phyloP scores from a whole-genome alignment of 805 yeast species.

The Wickerhamiella sergipiensis region DNA sequence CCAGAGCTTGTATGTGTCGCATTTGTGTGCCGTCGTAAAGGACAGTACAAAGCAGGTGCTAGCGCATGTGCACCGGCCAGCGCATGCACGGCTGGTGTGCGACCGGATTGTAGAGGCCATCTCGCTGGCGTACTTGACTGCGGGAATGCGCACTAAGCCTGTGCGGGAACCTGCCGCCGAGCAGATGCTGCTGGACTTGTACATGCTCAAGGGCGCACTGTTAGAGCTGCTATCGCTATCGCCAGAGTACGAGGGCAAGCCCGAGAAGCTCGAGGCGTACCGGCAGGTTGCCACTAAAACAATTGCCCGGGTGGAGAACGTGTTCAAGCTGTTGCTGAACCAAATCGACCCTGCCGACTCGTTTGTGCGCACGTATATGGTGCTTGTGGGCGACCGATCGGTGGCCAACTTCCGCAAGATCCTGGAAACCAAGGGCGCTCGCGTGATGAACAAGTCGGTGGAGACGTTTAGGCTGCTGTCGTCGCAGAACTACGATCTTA shows the following conservation, averaged over 20 bases:
- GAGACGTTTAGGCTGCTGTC: constrained; percentile 15
- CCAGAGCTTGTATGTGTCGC: constrained; percentile 55
- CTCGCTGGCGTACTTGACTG: constrained; percentile 38
- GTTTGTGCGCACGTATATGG: constrained; percentile 51
- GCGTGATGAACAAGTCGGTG: constrained; percentile 12
- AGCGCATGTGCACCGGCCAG: constrained; percentile 41
- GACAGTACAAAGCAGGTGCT: constrained; percentile 30
- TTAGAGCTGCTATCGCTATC: constrained; percentile 19
- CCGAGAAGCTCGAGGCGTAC: constrained; percentile 18
- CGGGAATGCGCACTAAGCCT: constrained; percentile 51
- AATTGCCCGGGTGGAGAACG: constrained; percentile 35
- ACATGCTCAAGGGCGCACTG: constrained; percentile 45
- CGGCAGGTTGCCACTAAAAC: constrained; percentile 6
- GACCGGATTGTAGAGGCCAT: constrained; percentile 62
- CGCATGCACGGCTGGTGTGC: constrained; percentile 58
- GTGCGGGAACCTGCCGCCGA: constrained; percentile 59
- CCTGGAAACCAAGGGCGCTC: constrained; percentile 47
- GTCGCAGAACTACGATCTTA: constrained; percentile 11
- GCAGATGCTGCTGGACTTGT: constrained; percentile 64
- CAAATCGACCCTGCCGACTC: constrained; percentile 51
- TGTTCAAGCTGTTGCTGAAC: constrained; percentile 56
- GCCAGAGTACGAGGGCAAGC: constrained; percentile 27
- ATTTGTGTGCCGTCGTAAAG: constrained; percentile 35
- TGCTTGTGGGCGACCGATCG: constrained; percentile 51
- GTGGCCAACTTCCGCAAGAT: constrained; percentile 50